Base-by-base conservation (phyloP, 2,329 filamentous ascomycete species). In the Hypoxylon sp. region DNA sequence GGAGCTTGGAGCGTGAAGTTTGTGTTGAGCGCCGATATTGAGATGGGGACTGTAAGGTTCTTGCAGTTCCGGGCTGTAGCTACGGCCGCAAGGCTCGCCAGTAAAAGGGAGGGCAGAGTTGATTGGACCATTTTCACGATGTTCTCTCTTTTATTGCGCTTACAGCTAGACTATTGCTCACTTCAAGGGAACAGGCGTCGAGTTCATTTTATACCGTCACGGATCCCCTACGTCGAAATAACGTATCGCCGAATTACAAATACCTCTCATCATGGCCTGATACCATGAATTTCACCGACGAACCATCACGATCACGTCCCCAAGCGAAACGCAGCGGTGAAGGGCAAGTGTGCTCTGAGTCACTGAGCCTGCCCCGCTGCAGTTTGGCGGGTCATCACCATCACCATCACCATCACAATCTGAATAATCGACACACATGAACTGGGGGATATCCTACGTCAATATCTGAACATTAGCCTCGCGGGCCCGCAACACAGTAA, bases 1-100 rank as follows among this genome's bases (percentile, higher is more conserved):
- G 85, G 81, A 0, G 82, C 72, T n/a, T 81, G 69, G 11, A 86
- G 61, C 63, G 83, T 77, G 74, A 89, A 90, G 5, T 83, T 74
- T 0, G 77, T 84, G 61, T 89, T 88, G 23, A 84, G 79, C 0
- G 87, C 81, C 1, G 81, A 81, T 51, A 90, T 82, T 2, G 80
- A 76, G 12, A 91, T 80, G 1, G 87, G 84, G 4, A 91, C 81
- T 0, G 81, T 86, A 30, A 90, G 71, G 65, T 89, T 83, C 37
- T 69, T 74, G 72, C 82, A 84, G 12, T 76, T 73, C 29, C 78
- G 76, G 6, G 81, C 79, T 46, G 76, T 32, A 11, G 47, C 60
- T n/a, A 61, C 55, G 34, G 60, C 63, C 23, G 52, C 43, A 47
- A 67, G 41, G 48, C 57, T 58, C n/a, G 59, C 21, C n/a, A 69